Evolutionary conservation across 2,329 filamentous ascomycete genomes (phyloP).

Genomic region (Colletotrichum phormii): DNA sequence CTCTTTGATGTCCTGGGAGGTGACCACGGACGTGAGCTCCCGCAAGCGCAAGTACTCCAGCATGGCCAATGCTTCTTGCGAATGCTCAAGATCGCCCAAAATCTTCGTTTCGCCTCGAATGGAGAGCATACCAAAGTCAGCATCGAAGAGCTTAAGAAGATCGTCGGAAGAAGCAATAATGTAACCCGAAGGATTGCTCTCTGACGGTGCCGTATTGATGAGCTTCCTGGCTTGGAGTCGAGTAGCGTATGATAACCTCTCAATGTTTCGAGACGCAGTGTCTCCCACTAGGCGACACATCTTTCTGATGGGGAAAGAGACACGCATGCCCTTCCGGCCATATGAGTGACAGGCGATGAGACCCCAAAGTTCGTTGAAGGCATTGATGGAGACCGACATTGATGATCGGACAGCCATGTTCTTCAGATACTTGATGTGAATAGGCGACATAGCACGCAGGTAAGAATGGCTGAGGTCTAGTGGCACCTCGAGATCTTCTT

Average conservation of each 20-base stretch:
- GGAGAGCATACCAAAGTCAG: slow-evolving; percentile 86
- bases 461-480: slow-evolving; percentile 88
- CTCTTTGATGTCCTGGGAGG: slow-evolving; percentile 78
- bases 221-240: slow-evolving; percentile 87
- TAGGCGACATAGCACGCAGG: slow-evolving; percentile 89
- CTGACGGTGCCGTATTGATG: slow-evolving; percentile 85
- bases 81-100: slow-evolving; percentile 77
- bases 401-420: slow-evolving; percentile 95
- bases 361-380: slow-evolving; percentile 88
- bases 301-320: slow-evolving; percentile 90
- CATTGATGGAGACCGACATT: slow-evolving; percentile 94
- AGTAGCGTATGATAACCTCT: slow-evolving; percentile 87
- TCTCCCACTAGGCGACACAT: slow-evolving; percentile 92
- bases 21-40: slow-evolving; percentile 78
- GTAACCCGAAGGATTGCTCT: slow-evolving; percentile 87
- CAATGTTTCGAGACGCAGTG: slow-evolving; percentile 87
- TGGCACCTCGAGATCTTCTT: slow-evolving; percentile 78
- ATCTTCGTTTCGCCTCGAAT: slow-evolving; percentile 93
- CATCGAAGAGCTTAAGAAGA: slow-evolving; percentile 84
- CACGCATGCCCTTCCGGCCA: slow-evolving; percentile 82
- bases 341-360: slow-evolving; percentile 89
- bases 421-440: slow-evolving; percentile 85
- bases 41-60: slow-evolving; percentile 86
- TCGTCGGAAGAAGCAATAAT: slow-evolving; percentile 92
- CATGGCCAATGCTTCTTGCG: slow-evolving; percentile 86